Percentiles rank a stretch among this genome's conserved stretches.
These are phyloP conservation scores for Taiwanofungus camphoratus DNA, from an alignment of 1,284 basidiomycete species.

Conservation along the genomic window DNA sequence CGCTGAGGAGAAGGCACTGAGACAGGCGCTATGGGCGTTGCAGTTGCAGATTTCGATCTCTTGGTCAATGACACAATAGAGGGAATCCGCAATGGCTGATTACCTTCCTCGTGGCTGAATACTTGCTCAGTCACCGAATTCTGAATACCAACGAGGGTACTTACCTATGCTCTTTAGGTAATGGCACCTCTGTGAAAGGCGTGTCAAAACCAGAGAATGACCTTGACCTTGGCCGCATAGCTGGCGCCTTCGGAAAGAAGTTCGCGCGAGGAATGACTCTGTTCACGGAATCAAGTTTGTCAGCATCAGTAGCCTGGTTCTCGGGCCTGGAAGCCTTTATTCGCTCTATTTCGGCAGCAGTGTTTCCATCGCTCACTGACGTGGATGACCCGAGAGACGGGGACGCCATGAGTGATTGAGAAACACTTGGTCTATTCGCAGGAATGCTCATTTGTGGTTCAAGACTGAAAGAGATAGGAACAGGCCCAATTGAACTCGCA, in stretches of 20 bases:
- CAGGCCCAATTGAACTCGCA: constrained; percentile 46
- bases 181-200: constrained; percentile 25
- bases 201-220: constrained; percentile 69
- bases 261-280: constrained; percentile 47
- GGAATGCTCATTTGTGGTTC: constrained; percentile 43
- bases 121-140: neutral
- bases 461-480: constrained; percentile 57
- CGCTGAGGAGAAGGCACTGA: constrained; percentile 18
- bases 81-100: neutral
- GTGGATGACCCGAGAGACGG: no score
- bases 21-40: constrained; percentile 14
- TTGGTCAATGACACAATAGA: constrained; percentile 15
- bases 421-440: constrained; percentile 20
- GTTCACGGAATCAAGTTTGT: neutral
- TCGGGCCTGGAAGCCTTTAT: neutral
- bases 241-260: constrained; percentile 51
- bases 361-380: no score
- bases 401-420: neutral
- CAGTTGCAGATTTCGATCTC: constrained; percentile 24
- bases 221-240: constrained; percentile 56
- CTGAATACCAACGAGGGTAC: constrained; percentile 9
- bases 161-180: constrained; percentile 34
- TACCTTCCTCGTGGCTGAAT: constrained; percentile 14
- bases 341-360: neutral
- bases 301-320: no score